Base-by-base conservation (phyloP, 2,329 filamentous ascomycete genomes). In the Pyrenophora teres region DNA sequence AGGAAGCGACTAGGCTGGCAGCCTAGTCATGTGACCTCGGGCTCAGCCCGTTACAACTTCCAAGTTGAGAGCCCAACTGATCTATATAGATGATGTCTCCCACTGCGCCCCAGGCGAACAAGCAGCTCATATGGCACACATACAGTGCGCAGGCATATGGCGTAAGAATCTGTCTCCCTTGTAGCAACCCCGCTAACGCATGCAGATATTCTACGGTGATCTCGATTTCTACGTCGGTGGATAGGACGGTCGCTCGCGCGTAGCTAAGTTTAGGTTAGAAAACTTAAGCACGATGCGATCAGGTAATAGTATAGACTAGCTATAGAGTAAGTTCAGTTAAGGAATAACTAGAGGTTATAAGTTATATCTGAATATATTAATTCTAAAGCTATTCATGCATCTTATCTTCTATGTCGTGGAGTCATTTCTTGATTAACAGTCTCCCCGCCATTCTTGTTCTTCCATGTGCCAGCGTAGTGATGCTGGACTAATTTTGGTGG, bases 191-290 rank as follows among this genome's bases (percentile, higher is more conserved):
- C 27, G 6, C 19, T 38, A 42, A 47, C 15, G 8, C 23, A 2
- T 13, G 0, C 46, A 70, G 68, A 78, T 81, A 41, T 80, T 81
- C 70, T 78, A 80, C 60, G 78, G 78, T 21, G 78, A 80, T 52
- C 65, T 80, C n/a, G 77, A 80, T 61, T 80, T 81, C 63, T 80
- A 79, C 69, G 80, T 80, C 43, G 76, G 76, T 43, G 78, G 78
- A 39, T 81, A 74, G 68, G 79, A 81, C 58, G 78, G 76, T 7
- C 75, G 79, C 21, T 65, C 71, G 10, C 73, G 77, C 46, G 71
- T 80, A 31, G 63, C 67, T 0, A 59, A 68, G 54, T 64, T 72
- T 3, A 56, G 67, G 19, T 62, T 60, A 23, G 63, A 65, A 44
- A 62, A 59, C 23, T 23, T 71, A 54, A 71, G 65, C 38, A 71